Conservation (phyloP, 2,329 filamentous ascomycete genomes). For the Colletotrichum truncatum region DNA sequence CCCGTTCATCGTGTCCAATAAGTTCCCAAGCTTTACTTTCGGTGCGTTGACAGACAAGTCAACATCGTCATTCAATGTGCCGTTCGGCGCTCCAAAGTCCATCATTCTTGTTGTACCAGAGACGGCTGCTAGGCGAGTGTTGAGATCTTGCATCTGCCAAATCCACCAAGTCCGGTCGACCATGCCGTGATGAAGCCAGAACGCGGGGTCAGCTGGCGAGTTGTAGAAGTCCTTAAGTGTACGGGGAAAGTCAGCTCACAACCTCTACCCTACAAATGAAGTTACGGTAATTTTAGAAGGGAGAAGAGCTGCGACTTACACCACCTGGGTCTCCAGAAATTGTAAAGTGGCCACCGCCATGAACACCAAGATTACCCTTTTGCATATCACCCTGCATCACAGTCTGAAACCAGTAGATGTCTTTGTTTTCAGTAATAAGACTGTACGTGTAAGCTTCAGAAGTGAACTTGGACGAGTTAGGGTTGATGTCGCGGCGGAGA, state of each 20-base stretch:
- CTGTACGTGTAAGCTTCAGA: conserved; percentile 28
- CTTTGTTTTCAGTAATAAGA: conserved; percentile 39
- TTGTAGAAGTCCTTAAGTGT: conserved; percentile 37
- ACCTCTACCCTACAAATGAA: too few relatives aligned
- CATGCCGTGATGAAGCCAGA: conserved; percentile 37
- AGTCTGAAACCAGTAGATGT: conserved; percentile 45
- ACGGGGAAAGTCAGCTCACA: background rate
- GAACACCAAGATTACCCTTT: conserved; percentile 39
- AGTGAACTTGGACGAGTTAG: conserved; percentile 36
- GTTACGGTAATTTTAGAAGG: too few relatives aligned
- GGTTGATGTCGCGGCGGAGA: conserved; percentile 51
- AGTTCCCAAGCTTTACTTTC: conserved; percentile 38
- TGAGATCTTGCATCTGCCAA: conserved; percentile 36
- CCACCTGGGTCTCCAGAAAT: conserved; percentile 45
- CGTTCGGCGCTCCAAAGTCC: conserved; percentile 23
- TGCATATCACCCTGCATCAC: conserved; percentile 43
- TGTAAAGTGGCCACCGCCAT: conserved; percentile 49
- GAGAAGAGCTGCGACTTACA: background rate
- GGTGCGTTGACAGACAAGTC: conserved; percentile 36
- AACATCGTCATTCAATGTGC: conserved; percentile 34
- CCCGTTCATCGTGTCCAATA: conserved; percentile 39
- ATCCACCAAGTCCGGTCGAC: conserved; percentile 38
- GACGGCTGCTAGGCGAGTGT: conserved; percentile 15
- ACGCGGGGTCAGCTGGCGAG: conserved; percentile 40
- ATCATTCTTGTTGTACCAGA: conserved; percentile 27